Conservation (phyloP, 495 filamentous ascomycete species). For the Chaetomium tenue region DNA sequence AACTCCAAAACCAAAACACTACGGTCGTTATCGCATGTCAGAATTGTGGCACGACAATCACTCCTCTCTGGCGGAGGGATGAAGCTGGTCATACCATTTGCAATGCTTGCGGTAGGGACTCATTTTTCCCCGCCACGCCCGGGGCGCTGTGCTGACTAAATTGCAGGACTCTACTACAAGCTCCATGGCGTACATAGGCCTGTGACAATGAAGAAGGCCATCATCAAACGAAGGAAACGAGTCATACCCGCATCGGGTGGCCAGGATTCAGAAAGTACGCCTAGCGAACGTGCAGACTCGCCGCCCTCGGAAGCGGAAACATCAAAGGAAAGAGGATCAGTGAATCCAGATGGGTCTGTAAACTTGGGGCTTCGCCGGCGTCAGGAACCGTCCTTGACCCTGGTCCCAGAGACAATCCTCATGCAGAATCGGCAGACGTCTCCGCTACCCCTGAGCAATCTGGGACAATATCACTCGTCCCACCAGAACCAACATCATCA, state of each 20-base stretch:
- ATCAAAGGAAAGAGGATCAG: slow-evolving; percentile 45
- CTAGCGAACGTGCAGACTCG: slow-evolving; percentile 46
- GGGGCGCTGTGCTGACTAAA: slow-evolving; percentile 21
- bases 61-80: slow-evolving; percentile 92
- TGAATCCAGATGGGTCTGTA: slow-evolving; percentile 56
- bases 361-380: slow-evolving; percentile 60
- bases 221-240: slow-evolving; percentile 94
- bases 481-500: slow-evolving; percentile 35
- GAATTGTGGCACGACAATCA: slow-evolving; percentile 96
- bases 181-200: slow-evolving; percentile 91
- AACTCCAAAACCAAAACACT: slow-evolving; percentile 51
- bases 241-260: slow-evolving; percentile 75
- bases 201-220: slow-evolving; percentile 93
- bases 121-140: background rate
- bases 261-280: slow-evolving; percentile 41
- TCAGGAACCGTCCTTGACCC: slow-evolving; percentile 38
- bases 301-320: slow-evolving; percentile 40
- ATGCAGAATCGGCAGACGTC: slow-evolving; percentile 39
- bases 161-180: slow-evolving; percentile 88
- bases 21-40: slow-evolving; percentile 90
- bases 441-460: slow-evolving; percentile 38
- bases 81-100: slow-evolving; percentile 96
- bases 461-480: slow-evolving; percentile 49
- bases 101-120: slow-evolving; percentile 88
- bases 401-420: slow-evolving; percentile 50